Evolutionary conservation across 139 green algal genomes (phyloP), one percentile per base, ranked within the genome.

Genomic region (Haematococcus sp.): DNA sequence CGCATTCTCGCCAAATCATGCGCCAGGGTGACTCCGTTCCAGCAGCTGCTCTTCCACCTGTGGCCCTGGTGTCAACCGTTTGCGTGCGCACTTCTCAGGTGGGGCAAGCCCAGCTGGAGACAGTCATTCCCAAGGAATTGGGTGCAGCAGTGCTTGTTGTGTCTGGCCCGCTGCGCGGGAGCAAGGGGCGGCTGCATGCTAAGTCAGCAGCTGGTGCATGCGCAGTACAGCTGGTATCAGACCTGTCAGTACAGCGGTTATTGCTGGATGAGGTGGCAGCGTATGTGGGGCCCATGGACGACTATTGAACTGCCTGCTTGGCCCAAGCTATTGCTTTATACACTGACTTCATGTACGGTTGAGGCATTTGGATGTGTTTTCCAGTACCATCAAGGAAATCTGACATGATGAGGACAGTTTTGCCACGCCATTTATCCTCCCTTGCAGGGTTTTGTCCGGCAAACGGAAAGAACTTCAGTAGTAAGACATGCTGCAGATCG

Each of bases 181-280:
- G 77, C 43, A 75, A 68, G 63, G 91, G 74, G 17, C 56, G 76
- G 25, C 80, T 95, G 68, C 70, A 93, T 28, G 52, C 66, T 3
- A 64, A 67, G 27, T 63, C 13, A 2, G 35, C 35, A 3, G 35
- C 9, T 31, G 61, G 61, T 3, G 77, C 78, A 76, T 86, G 83
- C 30, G 89, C 89, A 31, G 81, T 95, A 77, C 90, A 94, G 82
- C 66, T 95, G 67, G 60, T 55, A 5, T 63, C 67, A 19, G 89
- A 93, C 71, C 75, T 88, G 40, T 73, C n/a, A 20, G 69, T 95
- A 30, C 77, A 87, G 52, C 82, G 88, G 55, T 56, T 95, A 61
- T 22, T 83, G 68, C 80, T 95, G 68, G 90, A 95, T 73, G 83
- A 94, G 27, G 74, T 95, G 69, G 72, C 78, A 4, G 81, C 87